Base-by-base conservation (phyloP, 2,329 filamentous ascomycete genomes). In the Aspergillus piperis region DNA sequence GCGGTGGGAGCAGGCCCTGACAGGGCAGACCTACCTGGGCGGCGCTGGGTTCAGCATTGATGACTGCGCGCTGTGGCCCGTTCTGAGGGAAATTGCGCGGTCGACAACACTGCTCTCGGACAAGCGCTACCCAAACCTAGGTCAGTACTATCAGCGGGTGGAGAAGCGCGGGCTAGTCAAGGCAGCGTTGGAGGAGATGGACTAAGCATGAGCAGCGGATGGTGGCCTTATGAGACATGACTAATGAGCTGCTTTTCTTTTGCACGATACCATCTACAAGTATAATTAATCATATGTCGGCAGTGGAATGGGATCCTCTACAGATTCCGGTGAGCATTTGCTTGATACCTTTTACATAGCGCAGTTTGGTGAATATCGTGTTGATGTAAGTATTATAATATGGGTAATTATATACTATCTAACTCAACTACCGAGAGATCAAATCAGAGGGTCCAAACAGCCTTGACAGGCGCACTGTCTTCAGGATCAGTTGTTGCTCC, bases 21-120 rank as follows among this genome's bases (percentile, higher is more conserved):
- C 67, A 17, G 72, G 69, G 11, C 64, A 69, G 39, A 59, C 72
- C 41, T 80, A 76, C 57, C 69, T 80, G 15, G 69, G 71, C 13
- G 77, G 77, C 2, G 58, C 66, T 3, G 54, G 64, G 0, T 74
- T 80, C 54, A 70, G 71, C 2, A 71, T 80, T 32, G 78, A 79
- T 51, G 78, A 81, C 61, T 80, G 78, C 58, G 71, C 75, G 1
- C 68, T 81, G 39, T 81, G 78, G 78, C 76, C 78, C 1, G 69
- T 81, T 2, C 58, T 81, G 7, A 65, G 73, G 50, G 72, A 77
- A 27, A 75, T 80, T 17, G 67, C 74, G 27, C 65, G 67, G n/a
- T 62, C 58, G 19, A 71, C 58, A 38, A 68, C 55, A 5, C 54
- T 59, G 8, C 65, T 72, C 41, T 69, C 68, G 3, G 64, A 62